Evolutionary conservation across 805 yeast genomes (phyloP).

Genomic region (Candida corydali): DNA sequence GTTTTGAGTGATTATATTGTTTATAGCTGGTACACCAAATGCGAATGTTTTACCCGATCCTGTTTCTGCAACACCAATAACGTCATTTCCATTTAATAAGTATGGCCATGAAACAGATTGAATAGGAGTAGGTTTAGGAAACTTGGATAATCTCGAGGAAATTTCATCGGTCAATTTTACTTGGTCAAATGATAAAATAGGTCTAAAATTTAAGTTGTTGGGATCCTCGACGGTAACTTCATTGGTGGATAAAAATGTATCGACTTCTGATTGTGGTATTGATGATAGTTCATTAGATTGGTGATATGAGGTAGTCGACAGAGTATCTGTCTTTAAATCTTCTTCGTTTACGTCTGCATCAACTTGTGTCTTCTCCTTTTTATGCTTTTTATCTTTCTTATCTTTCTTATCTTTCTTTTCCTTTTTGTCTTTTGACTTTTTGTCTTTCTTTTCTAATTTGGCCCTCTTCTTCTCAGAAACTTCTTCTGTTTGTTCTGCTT

Average conservation of each 20-base stretch:
- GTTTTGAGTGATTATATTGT: slow-evolving; percentile 50
- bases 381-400: slow-evolving; percentile 23
- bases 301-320: slow-evolving; percentile 23
- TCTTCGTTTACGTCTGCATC: slow-evolving; percentile 23
- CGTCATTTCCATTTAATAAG: slow-evolving; percentile 72
- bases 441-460: slow-evolving; percentile 15
- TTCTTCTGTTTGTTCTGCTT: slow-evolving; percentile 13
- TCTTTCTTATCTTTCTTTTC: slow-evolving; percentile 22
- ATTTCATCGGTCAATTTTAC: slow-evolving; percentile 52
- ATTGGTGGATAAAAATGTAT: slow-evolving; percentile 60
- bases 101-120: slow-evolving; percentile 96
- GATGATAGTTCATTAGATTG: slow-evolving; percentile 37
- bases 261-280: slow-evolving; percentile 52
- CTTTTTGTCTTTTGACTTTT: slow-evolving; percentile 24
- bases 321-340: slow-evolving; percentile 22
- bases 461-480: slow-evolving; percentile 4
- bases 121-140: slow-evolving; percentile 91
- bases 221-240: slow-evolving; percentile 81
- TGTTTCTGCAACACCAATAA: slow-evolving; percentile 96
- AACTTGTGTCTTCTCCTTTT: slow-evolving; percentile 23
- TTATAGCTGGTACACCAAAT: slow-evolving; percentile 94
- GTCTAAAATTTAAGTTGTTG: slow-evolving; percentile 48
- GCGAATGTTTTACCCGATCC: slow-evolving; percentile 98
- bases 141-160: slow-evolving; percentile 58
- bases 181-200: slow-evolving; percentile 64